These are phyloP conservation scores for Colletotrichum sp. DNA, from an alignment of 2,329 filamentous ascomycete genomes.

Conservation along the genomic window DNA sequence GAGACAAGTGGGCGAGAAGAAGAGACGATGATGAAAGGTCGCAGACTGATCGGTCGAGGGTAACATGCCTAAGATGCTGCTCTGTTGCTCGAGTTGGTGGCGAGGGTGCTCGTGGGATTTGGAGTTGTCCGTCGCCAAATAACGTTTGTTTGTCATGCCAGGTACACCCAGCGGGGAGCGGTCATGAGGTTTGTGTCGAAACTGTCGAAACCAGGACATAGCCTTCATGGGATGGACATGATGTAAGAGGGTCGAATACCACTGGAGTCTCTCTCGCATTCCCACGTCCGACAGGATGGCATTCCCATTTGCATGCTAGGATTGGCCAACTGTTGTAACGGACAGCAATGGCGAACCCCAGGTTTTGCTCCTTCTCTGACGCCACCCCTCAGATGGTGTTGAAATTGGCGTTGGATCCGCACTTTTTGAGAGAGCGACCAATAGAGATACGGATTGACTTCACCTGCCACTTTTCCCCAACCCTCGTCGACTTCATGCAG, in stretches of 20 bases:
- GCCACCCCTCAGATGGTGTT: slow-evolving; percentile 12
- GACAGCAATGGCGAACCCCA: not conserved
- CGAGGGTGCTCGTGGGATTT: not conserved
- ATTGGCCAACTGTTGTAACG: not conserved
- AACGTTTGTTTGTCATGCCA: slow-evolving; percentile 10
- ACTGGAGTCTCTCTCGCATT: not conserved
- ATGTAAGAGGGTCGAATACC: not conserved
- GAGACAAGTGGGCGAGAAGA: not conserved
- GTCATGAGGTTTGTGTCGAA: slow-evolving; percentile 15
- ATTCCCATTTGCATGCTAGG: not conserved
- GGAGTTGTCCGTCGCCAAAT: slow-evolving; percentile 7
- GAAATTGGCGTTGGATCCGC: not conserved
- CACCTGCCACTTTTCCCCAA: not conserved
- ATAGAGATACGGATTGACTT: not conserved
- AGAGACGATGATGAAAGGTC: not conserved
- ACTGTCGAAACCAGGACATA: slow-evolving; percentile 1
- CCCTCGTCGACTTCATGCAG: slow-evolving; percentile 4
- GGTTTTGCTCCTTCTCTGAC: not conserved
- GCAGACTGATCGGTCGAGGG: not conserved
- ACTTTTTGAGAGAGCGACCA: not conserved
- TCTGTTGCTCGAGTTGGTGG: not conserved
- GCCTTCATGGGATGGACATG: not conserved
- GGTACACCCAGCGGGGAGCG: slow-evolving; percentile 3
- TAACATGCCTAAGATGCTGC: not conserved
- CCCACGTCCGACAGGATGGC: not conserved